Base-by-base conservation (phyloP, 257 asterid genomes). In the Capsicum rhomboideum region DNA sequence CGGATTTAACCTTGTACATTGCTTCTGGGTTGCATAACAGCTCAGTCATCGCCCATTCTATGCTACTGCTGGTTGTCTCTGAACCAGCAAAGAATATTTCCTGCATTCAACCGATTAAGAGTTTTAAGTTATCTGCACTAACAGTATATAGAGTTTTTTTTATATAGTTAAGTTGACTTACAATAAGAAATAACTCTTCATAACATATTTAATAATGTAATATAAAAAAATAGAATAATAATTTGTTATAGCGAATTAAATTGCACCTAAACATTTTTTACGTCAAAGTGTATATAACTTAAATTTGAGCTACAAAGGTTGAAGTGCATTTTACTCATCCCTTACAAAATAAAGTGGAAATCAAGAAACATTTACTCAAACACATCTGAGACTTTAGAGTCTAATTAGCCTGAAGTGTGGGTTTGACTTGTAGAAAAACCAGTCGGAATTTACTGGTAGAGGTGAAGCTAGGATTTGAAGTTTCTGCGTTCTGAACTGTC, bases 41-140 rank as follows among this genome's bases (percentile, higher is more conserved):
- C 90, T 93, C 98, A 2, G 88, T 91, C 91, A 93, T 87, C 2
- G 92, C 93, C 97, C 98, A 93, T 53, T 93, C 95, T 8, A 75
- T 85, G n/a, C 84, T 85, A 87, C 94, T 87, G 87, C 93, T 93
- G 6, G 95, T 92, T 21, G 97, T 92, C 75, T 93, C 95, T 67
- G 95, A 85, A 23, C 97, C 97, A 10, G 95, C 98, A 3, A 92
- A 59, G 84, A 93, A 93, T 54, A 91, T 86, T 82, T 93, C 97
- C 97, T 92, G 90, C 16, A 75, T 75, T 26, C 7, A 46, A 49
- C 14, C 42, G 0, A 75, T 74, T 74, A 67, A 31, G 1, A 69
- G 18, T 18, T 69, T n/a, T 69, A 10, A 69, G 78, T 40, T 17
- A 20, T 9, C 4, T 37, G 0, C 3, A 69, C 17, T 4, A 4